Percentiles rank a stretch among this genome's conserved stretches.
These are phyloP conservation scores for Suhomyces terraborum DNA, from an alignment of 1,139 yeast species.

Conservation along the genomic window DNA sequence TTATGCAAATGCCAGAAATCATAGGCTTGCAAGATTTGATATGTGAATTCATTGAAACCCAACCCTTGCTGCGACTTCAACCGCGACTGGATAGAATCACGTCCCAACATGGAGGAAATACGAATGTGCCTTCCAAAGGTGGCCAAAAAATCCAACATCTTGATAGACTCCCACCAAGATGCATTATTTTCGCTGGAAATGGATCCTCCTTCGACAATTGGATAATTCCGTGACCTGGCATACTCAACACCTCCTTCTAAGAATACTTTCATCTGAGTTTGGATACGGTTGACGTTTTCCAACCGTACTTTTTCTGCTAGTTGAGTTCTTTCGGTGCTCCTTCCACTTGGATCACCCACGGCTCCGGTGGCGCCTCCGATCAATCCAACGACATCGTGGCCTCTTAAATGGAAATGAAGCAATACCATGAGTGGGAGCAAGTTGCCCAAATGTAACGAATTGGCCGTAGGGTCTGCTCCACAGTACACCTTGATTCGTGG, in stretches of 20 bases:
- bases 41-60: conserved; percentile 92
- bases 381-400: conserved; percentile 78
- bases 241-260: conserved; percentile 62
- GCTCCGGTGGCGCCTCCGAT: conserved; percentile 98
- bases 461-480: conserved; percentile 97
- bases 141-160: conserved; percentile 75
- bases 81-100: conserved; percentile 84
- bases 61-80: conserved; percentile 70
- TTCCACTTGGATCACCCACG: conserved; percentile 97
- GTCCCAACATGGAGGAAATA: conserved; percentile 81
- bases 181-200: conserved; percentile 60
- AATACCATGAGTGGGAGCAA: conserved; percentile 82
- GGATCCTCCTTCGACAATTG: conserved; percentile 39
- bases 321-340: conserved; percentile 68
- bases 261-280: conserved; percentile 61
- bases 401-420: conserved; percentile 79
- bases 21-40: conserved; percentile 89
- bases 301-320: conserved; percentile 55
- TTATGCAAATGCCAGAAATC: conserved; percentile 85
- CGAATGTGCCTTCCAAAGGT: conserved; percentile 79
- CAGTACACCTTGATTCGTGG: conserved; percentile 66
- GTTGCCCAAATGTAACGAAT: conserved; percentile 87
- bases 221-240: conserved; percentile 59
- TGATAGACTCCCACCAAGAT: conserved; percentile 82
- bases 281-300: conserved; percentile 61